Base-by-base conservation (phyloP, 495 filamentous ascomycete genomes). In the Aspergillus indologenus region DNA sequence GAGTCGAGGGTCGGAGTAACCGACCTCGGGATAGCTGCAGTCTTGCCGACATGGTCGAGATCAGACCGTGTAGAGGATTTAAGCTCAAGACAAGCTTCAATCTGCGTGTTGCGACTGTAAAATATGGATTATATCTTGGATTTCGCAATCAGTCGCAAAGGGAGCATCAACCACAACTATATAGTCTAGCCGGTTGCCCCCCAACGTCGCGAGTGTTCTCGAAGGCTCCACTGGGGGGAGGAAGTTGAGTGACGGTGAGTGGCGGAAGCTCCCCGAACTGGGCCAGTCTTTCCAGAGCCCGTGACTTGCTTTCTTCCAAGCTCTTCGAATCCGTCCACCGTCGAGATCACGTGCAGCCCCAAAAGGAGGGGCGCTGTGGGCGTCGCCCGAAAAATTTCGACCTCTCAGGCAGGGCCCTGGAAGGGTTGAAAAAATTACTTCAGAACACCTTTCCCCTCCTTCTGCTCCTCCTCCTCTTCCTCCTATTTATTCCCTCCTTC, bases 181-280 rank as follows among this genome's bases (percentile, higher is more conserved):
- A 61, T 68, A 65, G 49, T 57, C 56, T 68, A 65, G 49, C 59
- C 56, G 46, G 53, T 24, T 34, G 49, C 46, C 20, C 57, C 57
- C 62, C 61, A 59, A 53, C 67, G 61, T 71, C 72, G 63, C 59
- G 75, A 73, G 45, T 65, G 61, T 77, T 77, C 75, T 75, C 68
- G 75, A 77, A 77, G 61, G 70, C 64, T 75, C 75, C 75, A 77
- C 72, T 8, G 34, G 5, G 5, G 6, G 12, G 34, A 15, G n/a
- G 20, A 31, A n/a, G n/a, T n/a, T n/a, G 17, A 43, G 1, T 17
- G 44, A 59, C 53, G 61, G 40, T 71, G 59, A 75, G 70, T 76
- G 72, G 73, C 67, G 67, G 63, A 61, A 61, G 58, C 63, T 67
- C 57, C 56, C 49, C 50, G 54, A 64, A 65, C 12, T 40, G 53